These are phyloP conservation scores for Cicer chorassanicum DNA, from an alignment of 306 rosid genomes.

Conservation along the genomic window DNA sequence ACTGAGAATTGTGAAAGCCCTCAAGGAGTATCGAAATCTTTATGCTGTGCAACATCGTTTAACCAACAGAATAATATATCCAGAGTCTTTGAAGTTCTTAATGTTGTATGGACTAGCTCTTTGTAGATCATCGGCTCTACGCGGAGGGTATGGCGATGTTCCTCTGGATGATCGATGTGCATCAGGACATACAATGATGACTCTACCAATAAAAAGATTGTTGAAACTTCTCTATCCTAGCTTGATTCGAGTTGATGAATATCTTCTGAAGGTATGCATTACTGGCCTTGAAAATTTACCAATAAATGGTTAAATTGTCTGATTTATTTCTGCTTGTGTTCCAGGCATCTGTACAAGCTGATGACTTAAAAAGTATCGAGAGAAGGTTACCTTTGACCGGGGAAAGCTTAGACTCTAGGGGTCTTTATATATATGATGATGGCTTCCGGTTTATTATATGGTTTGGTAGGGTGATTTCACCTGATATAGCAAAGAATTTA, in stretches of 20 bases:
- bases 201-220: constrained; percentile 76
- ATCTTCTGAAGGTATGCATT: constrained; percentile 72
- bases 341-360: constrained; percentile 61
- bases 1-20: constrained; percentile 80
- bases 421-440: constrained; percentile 79
- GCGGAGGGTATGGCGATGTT: constrained; percentile 88
- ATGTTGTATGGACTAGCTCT: constrained; percentile 87
- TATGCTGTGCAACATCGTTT: constrained; percentile 94
- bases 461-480: constrained; percentile 93
- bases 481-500: constrained; percentile 88
- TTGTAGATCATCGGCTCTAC: constrained; percentile 80
- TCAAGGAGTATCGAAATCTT: constrained; percentile 87
- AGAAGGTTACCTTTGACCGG: constrained; percentile 79
- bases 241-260: constrained; percentile 79
- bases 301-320: constrained; percentile 21
- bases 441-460: constrained; percentile 84
- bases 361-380: constrained; percentile 60
- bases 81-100: constrained; percentile 84
- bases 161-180: constrained; percentile 90
- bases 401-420: constrained; percentile 92
- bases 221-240: constrained; percentile 90
- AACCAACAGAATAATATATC: constrained; percentile 90
- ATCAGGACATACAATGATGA: constrained; percentile 84
- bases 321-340: constrained; percentile 46
- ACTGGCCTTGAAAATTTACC: constrained; percentile 27